A percentile compares a stretch with the other conserved stretches of the same genome.
phyloP scores from a whole-genome alignment of 176 grass and related monocot species.

The Chrysopogon serrulatus region DNA sequence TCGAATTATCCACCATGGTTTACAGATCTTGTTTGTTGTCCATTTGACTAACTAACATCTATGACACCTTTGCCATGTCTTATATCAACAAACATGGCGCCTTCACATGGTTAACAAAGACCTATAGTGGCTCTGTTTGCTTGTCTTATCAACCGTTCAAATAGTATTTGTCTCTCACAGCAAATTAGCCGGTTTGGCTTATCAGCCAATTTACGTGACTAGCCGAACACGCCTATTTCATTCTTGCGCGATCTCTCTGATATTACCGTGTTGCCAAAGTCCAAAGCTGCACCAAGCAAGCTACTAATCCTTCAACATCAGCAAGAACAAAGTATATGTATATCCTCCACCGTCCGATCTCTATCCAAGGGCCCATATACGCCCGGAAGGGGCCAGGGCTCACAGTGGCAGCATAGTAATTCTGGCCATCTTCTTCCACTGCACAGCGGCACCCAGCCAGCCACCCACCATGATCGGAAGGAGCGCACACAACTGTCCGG shows the following conservation, averaged over 20 bases:
- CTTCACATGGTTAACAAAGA: too few relatives aligned
- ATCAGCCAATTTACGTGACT: too few relatives aligned
- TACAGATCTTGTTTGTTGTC: too few relatives aligned
- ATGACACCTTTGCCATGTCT: too few relatives aligned
- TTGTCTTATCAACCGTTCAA: too few relatives aligned
- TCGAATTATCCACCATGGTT: too few relatives aligned
- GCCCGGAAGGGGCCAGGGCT: neutral
- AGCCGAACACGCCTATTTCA: too few relatives aligned
- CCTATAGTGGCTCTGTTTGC: too few relatives aligned
- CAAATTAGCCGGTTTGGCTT: too few relatives aligned
- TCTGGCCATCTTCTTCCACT: slow-evolving; percentile 19
- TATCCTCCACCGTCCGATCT: neutral
- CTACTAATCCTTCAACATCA: neutral
- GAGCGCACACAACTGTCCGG: neutral
- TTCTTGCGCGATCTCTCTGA: neutral
- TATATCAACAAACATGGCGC: too few relatives aligned
- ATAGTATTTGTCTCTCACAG: too few relatives aligned
- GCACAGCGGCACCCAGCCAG: neutral
- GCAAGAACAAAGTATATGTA: neutral
- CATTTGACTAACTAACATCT: too few relatives aligned
- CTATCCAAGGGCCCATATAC: neutral
- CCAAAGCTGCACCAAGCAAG: neutral
- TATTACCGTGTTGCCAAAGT: neutral
- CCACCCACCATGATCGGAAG: slow-evolving; percentile 10
- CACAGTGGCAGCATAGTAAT: neutral